phyloP scores from a whole-genome alignment of 1,139 yeast species.

The Kodamaea plutei region DNA sequence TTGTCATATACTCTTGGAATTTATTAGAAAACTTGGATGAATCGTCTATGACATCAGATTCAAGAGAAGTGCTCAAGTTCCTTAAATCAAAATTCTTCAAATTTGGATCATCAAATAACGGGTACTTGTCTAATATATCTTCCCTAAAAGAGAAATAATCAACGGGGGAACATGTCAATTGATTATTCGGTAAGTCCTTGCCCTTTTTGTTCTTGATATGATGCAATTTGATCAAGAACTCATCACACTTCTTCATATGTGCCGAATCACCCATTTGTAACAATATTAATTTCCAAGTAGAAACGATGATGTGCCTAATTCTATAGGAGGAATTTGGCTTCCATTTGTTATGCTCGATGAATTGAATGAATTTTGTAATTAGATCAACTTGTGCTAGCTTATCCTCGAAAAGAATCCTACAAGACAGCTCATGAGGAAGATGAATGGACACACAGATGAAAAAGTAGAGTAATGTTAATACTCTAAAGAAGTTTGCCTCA shows the following conservation, averaged over 20 bases:
- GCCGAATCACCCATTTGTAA: conserved; percentile 62
- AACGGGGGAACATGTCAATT: conserved; percentile 62
- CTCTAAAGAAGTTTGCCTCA: conserved; percentile 24
- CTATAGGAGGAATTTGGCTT: conserved; percentile 26
- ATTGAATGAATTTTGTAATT: conserved; percentile 42
- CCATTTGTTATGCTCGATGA: conserved; percentile 71
- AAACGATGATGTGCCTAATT: conserved; percentile 49
- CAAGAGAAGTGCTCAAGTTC: conserved; percentile 11
- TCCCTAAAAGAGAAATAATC: conserved; percentile 78
- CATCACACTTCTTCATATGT: conserved; percentile 44
- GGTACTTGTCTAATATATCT: conserved; percentile 71
- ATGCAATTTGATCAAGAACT: conserved; percentile 42
- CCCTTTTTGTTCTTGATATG: conserved; percentile 33
- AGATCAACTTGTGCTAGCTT: conserved; percentile 29
- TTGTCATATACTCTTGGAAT: conserved; percentile 39
- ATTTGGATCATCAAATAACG: conserved; percentile 43
- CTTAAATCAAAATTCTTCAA: conserved; percentile 17
- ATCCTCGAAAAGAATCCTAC: conserved; percentile 13
- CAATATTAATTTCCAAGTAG: conserved; percentile 57
- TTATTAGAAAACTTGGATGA: conserved; percentile 3
- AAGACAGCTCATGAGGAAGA: conserved; percentile 1
- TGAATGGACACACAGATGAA: conserved; percentile 31
- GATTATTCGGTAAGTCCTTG: conserved; percentile 15
- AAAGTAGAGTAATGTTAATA: conserved; percentile 55
- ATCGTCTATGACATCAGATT: background rate